phyloP scores from a whole-genome alignment of 2,329 filamentous ascomycete genomes.

The Cladophialophora bantiana region DNA sequence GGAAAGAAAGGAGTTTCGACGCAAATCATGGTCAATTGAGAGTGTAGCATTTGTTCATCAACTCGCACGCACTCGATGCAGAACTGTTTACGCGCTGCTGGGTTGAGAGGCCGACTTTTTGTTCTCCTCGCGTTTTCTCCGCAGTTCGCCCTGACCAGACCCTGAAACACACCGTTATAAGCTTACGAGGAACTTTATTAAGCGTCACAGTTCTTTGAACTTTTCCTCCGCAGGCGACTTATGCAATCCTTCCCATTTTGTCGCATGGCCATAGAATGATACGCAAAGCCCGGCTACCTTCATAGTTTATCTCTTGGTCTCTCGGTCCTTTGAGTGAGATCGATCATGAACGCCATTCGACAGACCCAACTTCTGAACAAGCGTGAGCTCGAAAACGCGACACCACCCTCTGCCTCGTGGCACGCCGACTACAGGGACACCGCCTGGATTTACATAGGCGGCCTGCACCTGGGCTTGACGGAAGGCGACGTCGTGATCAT shows the following conservation, averaged over 20 bases:
- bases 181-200: conserved; percentile 1
- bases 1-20: background rate
- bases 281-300: background rate
- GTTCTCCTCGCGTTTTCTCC: conserved; percentile 14
- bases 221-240: conserved; percentile 19
- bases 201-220: background rate
- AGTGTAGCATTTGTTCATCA: conserved; percentile 5
- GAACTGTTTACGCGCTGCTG: conserved; percentile 5
- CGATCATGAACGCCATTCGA: conserved; percentile 87
- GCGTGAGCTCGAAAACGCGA: conserved; percentile 87
- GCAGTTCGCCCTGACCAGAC: background rate
- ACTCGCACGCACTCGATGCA: background rate
- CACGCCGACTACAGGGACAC: conserved; percentile 98
- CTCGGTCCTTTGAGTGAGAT: background rate
- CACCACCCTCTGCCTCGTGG: conserved; percentile 91
- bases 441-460: conserved; percentile 95
- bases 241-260: background rate
- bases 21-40: background rate
- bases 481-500: conserved; percentile 97
- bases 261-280: background rate
- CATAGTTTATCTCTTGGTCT: background rate
- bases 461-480: conserved; percentile 87
- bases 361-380: conserved; percentile 93
- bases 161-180: conserved; percentile 3
- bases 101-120: conserved; percentile 10